Percentiles rank a stretch among this genome's conserved stretches.
These are phyloP conservation scores for Cladorrhinum sp. DNA, from an alignment of 2,329 filamentous ascomycete genomes.

Conservation along the genomic window DNA sequence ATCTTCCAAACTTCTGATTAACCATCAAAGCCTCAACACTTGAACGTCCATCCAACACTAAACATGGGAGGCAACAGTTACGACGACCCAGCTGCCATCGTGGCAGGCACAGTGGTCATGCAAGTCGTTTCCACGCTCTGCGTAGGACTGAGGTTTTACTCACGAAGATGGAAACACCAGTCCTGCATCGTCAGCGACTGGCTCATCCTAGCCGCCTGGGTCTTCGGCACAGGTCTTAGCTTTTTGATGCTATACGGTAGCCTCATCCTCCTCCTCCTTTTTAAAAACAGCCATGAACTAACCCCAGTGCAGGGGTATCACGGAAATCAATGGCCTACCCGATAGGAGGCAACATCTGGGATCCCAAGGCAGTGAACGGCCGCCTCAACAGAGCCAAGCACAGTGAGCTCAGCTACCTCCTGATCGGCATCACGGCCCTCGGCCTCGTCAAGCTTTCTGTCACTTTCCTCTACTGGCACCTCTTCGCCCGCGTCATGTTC, in stretches of 20 bases:
- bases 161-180: conserved; percentile 13
- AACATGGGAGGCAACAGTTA: conserved; percentile 4
- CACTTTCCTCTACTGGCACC: conserved; percentile 15
- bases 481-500: conserved; percentile 15
- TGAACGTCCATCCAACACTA: background rate
- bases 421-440: conserved; percentile 8
- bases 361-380: conserved; percentile 8
- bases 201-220: conserved; percentile 8
- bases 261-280: background rate
- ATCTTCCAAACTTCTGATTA: no score
- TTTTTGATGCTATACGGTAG: conserved; percentile 11
- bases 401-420: conserved; percentile 9
- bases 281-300: background rate
- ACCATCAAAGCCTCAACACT: background rate
- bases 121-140: conserved; percentile 6
- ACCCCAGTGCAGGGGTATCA: conserved; percentile 1
- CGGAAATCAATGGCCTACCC: conserved; percentile 9
- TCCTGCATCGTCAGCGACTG: conserved; percentile 13
- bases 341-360: conserved; percentile 3
- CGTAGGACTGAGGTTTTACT: conserved; percentile 15
- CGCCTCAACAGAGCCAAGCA: conserved; percentile 15
- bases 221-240: conserved; percentile 10
- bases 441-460: conserved; percentile 16
- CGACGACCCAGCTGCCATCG: conserved; percentile 12
- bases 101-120: conserved; percentile 13